Conservation (phyloP, 768 basidiomycete species). For the Rhizopogon roseolus region DNA sequence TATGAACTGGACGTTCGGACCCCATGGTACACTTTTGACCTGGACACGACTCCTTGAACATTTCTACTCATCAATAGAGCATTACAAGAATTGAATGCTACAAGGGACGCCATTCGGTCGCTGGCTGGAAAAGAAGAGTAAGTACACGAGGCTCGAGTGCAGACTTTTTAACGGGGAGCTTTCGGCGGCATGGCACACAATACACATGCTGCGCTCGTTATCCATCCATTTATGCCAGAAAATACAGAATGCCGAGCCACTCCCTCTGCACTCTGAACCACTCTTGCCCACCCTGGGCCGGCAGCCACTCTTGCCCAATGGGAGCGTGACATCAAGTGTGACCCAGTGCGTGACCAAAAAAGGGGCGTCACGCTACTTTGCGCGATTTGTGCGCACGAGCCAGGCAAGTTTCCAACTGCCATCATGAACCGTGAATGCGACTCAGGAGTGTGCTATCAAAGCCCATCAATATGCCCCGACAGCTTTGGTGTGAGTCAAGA, state of each 20-base stretch:
- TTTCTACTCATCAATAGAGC: background rate
- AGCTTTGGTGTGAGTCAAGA: conserved; percentile 4
- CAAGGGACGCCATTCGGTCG: background rate
- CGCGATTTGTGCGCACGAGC: background rate
- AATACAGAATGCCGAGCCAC: too few relatives aligned
- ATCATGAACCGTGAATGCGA: conserved; percentile 1
- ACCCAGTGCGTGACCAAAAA: background rate
- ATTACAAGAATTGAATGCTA: background rate
- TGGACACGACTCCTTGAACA: background rate
- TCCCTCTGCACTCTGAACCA: background rate
- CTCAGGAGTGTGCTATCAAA: conserved; percentile 8
- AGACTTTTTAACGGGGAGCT: background rate
- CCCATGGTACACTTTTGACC: background rate
- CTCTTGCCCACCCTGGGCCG: too few relatives aligned
- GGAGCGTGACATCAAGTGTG: background rate
- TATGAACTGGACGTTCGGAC: background rate
- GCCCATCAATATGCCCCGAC: background rate
- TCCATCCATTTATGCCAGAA: background rate
- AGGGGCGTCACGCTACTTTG: conserved; percentile 4
- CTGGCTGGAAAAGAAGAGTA: background rate
- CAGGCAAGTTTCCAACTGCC: conserved; percentile 7
- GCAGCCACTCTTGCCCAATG: too few relatives aligned
- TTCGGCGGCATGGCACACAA: background rate
- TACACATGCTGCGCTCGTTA: background rate
- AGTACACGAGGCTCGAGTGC: background rate